Percentiles rank a stretch among this genome's conserved stretches.
These are phyloP conservation scores for Epichloe glyceriae DNA, from an alignment of 2,329 filamentous ascomycete species.

Conservation along the genomic window DNA sequence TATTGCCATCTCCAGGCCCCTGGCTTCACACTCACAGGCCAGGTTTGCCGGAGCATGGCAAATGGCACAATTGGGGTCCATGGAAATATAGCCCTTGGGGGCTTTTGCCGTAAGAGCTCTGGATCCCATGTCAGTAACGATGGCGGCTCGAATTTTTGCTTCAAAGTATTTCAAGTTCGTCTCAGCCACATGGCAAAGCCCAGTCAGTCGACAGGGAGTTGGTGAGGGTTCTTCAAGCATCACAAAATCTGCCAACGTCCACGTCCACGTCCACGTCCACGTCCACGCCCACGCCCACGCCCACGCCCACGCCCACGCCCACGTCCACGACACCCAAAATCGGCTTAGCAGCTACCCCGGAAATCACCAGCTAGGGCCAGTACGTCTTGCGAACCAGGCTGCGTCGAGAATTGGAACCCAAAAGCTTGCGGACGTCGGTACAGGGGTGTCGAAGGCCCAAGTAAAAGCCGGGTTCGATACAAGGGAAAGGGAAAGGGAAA, in stretches of 20 bases:
- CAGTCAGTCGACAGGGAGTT: background rate
- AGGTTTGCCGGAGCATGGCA: constrained; percentile 46
- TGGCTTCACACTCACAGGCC: constrained; percentile 53
- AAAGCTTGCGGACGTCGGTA: background rate
- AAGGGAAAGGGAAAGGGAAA: background rate
- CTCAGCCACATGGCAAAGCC: background rate
- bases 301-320: background rate
- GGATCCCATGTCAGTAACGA: constrained; percentile 37
- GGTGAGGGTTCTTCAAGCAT: background rate
- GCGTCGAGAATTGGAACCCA: background rate
- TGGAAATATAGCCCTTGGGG: constrained; percentile 41
- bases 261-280: background rate
- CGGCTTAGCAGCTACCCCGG: background rate
- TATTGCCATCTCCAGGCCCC: constrained; percentile 48
- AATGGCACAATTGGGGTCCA: constrained; percentile 59
- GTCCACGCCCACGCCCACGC: background rate
- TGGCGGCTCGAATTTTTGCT: background rate
- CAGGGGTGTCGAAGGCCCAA: background rate
- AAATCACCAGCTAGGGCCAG: background rate
- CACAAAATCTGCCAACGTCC: background rate
- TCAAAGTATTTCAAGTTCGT: background rate
- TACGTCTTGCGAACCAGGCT: background rate
- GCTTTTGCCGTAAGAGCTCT: constrained; percentile 27
- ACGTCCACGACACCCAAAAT: background rate
- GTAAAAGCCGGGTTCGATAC: background rate